Evolutionary conservation across 176 grass and related monocot species (phyloP), one percentile per base, ranked within the genome.

Genomic region (Rhynchospora tenuis): DNA sequence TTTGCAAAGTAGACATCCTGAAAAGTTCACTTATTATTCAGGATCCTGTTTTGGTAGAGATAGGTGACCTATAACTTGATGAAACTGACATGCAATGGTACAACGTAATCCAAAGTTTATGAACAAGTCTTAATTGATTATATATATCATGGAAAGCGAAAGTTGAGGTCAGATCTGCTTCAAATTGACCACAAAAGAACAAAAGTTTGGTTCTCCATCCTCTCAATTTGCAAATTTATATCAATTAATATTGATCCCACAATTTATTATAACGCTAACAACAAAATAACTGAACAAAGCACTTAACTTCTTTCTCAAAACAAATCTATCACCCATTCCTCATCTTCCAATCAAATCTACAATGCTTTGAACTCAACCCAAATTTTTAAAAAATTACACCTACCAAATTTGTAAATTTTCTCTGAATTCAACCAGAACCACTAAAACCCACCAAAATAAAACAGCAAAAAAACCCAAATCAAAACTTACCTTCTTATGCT

Each of bases 401-500:
- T 51, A n/a, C n/a, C 14, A 12, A 46, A 72, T 72, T 72, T 45
- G 17, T n/a, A 47, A 50, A 47, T 50, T 47, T 43, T 48, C 9
- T 7, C n/a, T 68, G 9, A 64, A 71, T 46, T 71, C 17, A 46
- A 71, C 12, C 38, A 45, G 5, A 45, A 42, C 2, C 2, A 72
- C 9, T 75, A 8, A 2, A 55, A 75, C 28, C 54, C 23, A 75
- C 17, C 7, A 38, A 55, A 4, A 56, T 38, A 60, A 24, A 50
- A 33, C 28, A 19, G 14, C 14, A 78, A 83, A 60, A 23, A 16
- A 8, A 24, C 38, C 22, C 27, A n/a, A 74, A 86, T 73, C 14
- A 83, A 83, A 5, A 64, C 19, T 59, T 89, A 97, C 95, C 95
- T 93, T 89, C 5, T 75, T 89, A 79, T 89, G 91, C 51, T 81